Evolutionary conservation across 257 asterid species (phyloP), one percentile per base, ranked within the genome.

Genomic region (Penstemon davidsonii): DNA sequence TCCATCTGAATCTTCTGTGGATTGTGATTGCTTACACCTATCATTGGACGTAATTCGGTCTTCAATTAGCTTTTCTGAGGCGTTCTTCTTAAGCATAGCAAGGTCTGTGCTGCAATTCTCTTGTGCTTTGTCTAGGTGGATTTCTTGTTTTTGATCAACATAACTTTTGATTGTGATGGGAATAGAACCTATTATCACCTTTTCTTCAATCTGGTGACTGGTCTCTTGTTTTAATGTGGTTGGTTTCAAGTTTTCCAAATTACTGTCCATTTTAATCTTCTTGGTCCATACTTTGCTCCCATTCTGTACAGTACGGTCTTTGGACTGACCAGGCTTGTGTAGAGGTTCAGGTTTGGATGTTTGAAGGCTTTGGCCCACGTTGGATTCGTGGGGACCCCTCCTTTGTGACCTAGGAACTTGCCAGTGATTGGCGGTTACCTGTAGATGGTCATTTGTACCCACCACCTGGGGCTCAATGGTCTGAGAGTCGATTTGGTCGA

Each of bases 131-230:
- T 51, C 64, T 25, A 41, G 62, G 67, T 10, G 42, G 63, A 64
- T 54, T 18, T 70, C 78, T 62, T 64, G 80, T 67, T 66, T 76
- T 68, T 69, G 70, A 41, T 76, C 56, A 56, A 62, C 70, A 56
- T 49, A 58, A 73, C 71, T 79, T 74, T 61, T 81, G 67, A 90
- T 82, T 0, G 80, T 73, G 58, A 93, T 80, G 3, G 96, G 64
- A 77, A 92, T 88, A 43, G 96, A 90, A 66, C 98, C 98, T 33
- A 92, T 90, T 59, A 90, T 68, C 77, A 92, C 85, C 78, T 81
- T 76, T 65, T 80, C 84, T 72, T 76, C 86, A 3, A 66, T 70
- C 67, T 72, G 88, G 67, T 71, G 76, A 54, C 57, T 67, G 39
- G 72, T 63, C 69, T 60, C 79, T 65, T 62, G 80, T 72, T 71